These are phyloP conservation scores for Xylaria sp. DNA, from an alignment of 495 filamentous ascomycete genomes.

Conservation along the genomic window DNA sequence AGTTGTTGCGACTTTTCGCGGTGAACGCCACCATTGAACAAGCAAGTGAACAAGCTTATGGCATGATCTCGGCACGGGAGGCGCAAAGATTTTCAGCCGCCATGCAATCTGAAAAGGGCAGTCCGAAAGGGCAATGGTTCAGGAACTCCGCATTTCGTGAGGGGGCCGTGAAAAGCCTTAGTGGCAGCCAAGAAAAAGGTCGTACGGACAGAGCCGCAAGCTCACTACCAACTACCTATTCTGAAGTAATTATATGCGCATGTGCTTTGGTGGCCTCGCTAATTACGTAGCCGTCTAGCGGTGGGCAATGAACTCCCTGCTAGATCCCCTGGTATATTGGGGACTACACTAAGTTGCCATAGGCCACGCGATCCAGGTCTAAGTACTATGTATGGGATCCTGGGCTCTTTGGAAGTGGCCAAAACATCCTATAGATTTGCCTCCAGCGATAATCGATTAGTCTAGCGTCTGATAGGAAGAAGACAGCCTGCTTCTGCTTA, in stretches of 20 bases:
- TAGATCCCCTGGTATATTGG: background rate
- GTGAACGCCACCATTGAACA: background rate
- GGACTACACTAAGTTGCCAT: background rate
- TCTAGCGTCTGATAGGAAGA: background rate
- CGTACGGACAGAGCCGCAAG: constrained; percentile 17
- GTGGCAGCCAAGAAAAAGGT: background rate
- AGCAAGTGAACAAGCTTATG: background rate
- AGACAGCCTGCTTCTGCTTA: background rate
- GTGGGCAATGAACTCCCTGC: background rate
- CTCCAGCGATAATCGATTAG: background rate
- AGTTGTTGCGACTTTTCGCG: background rate
- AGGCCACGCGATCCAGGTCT: constrained; percentile 20
- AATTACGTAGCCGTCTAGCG: background rate
- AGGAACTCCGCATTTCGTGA: background rate
- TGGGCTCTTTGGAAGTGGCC: background rate
- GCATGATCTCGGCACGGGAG: constrained; percentile 11
- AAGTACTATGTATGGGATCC: background rate
- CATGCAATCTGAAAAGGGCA: constrained; percentile 2
- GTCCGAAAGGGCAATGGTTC: background rate
- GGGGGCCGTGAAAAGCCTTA: background rate
- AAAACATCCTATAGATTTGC: background rate
- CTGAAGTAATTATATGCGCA: background rate
- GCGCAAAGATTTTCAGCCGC: constrained; percentile 22
- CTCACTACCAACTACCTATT: background rate
- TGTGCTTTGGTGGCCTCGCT: background rate